Percentiles rank a stretch among this genome's conserved stretches.
phyloP scores from a whole-genome alignment of 768 basidiomycete species.

The Mycena polygramma region DNA sequence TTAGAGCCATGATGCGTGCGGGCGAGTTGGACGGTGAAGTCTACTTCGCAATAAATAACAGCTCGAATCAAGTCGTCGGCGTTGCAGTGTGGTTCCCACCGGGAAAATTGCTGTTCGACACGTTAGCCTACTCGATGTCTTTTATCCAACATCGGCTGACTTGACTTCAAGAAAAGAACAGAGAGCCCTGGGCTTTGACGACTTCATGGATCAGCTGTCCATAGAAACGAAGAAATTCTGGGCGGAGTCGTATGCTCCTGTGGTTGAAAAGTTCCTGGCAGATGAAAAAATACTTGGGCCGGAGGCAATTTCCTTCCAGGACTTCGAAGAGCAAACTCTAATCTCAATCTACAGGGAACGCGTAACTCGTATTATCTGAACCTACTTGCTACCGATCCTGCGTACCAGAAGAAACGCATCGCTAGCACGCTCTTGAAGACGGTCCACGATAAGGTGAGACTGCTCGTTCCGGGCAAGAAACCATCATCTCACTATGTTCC shows the following conservation, averaged over 20 bases:
- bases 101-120: slow-evolving; percentile 47
- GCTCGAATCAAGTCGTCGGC: slow-evolving; percentile 41
- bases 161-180: slow-evolving; percentile 41
- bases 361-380: slow-evolving; percentile 47
- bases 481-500: not conserved
- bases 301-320: slow-evolving; percentile 5
- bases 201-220: slow-evolving; percentile 43
- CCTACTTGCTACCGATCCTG: slow-evolving; percentile 43
- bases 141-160: not conserved
- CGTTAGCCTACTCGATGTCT: slow-evolving; percentile 39
- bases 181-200: slow-evolving; percentile 43
- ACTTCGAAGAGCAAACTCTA: not conserved
- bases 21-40: slow-evolving; percentile 44
- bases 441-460: slow-evolving; percentile 43
- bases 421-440: slow-evolving; percentile 42
- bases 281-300: slow-evolving; percentile 18
- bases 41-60: slow-evolving; percentile 44
- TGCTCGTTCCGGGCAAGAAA: slow-evolving; percentile 4
- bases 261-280: slow-evolving; percentile 21
- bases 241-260: slow-evolving; percentile 34
- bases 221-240: slow-evolving; percentile 43
- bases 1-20: slow-evolving; percentile 43
- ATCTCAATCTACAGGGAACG: slow-evolving; percentile 39
- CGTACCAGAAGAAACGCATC: slow-evolving; percentile 45
- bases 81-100: slow-evolving; percentile 51